Evolutionary conservation across 805 yeast genomes (phyloP).

Genomic region (Candida glaebosa): DNA sequence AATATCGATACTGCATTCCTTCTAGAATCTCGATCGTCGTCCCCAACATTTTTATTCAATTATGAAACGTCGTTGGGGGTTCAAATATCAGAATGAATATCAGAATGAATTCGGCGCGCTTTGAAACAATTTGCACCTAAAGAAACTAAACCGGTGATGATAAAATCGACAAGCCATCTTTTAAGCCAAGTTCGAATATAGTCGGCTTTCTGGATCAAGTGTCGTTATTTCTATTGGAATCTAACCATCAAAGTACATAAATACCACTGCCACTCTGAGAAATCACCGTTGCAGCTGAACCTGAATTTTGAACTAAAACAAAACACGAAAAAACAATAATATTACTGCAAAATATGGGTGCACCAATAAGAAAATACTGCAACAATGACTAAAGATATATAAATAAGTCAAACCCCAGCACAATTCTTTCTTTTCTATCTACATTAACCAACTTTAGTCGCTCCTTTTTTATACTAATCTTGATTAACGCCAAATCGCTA

Average conservation of each 20-base stretch:
- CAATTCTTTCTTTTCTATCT: background rate
- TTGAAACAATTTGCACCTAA: background rate
- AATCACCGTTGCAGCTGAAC: background rate
- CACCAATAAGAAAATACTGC: background rate
- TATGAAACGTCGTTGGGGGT: too few relatives aligned
- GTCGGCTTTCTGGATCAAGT: background rate
- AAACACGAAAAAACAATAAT: background rate
- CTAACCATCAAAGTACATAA: background rate
- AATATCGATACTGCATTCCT: too few relatives aligned
- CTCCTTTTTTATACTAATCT: background rate
- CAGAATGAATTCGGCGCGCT: too few relatives aligned
- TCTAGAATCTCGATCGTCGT: too few relatives aligned
- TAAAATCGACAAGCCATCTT: background rate
- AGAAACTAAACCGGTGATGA: background rate
- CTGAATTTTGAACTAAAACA: background rate
- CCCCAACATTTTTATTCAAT: too few relatives aligned
- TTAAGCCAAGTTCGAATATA: background rate
- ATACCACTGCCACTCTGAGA: background rate
- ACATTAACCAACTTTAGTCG: background rate
- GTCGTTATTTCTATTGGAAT: background rate
- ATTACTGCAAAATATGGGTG: background rate
- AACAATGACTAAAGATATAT: background rate
- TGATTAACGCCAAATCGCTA: conserved; percentile 7
- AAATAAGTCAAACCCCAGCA: background rate
- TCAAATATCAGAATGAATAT: too few relatives aligned